phyloP scores from a whole-genome alignment of 306 rosid genomes.

The Ammopiptanthus mongolicus region DNA sequence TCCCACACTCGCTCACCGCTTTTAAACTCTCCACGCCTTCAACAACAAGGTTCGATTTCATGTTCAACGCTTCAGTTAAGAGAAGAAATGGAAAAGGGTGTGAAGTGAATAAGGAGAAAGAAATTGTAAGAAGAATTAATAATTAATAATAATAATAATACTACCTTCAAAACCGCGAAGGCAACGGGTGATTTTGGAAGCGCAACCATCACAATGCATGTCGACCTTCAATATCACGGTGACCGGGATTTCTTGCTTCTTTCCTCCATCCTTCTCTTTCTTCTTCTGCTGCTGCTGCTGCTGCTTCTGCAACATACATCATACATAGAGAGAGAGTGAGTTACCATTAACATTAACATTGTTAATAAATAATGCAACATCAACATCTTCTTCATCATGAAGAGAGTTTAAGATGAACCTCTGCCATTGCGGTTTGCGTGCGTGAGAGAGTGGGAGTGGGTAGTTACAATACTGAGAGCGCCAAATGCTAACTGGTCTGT shows the following conservation, averaged over 20 bases:
- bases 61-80: slow-evolving; percentile 16
- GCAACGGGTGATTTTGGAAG: slow-evolving; percentile 40
- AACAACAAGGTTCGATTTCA: slow-evolving; percentile 24
- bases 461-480: too few relatives aligned
- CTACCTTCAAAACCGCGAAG: slow-evolving; percentile 37
- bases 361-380: neutral
- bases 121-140: too few relatives aligned
- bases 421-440: too few relatives aligned
- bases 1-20: slow-evolving; percentile 34
- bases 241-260: slow-evolving; percentile 27
- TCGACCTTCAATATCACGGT: slow-evolving; percentile 49
- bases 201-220: slow-evolving; percentile 75
- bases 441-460: too few relatives aligned
- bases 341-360: too few relatives aligned
- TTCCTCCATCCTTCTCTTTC: neutral
- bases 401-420: too few relatives aligned
- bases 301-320: slow-evolving; percentile 10
- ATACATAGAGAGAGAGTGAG: neutral
- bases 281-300: neutral
- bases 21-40: slow-evolving; percentile 49
- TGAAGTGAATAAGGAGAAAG: neutral
- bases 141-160: too few relatives aligned
- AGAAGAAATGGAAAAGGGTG: neutral
- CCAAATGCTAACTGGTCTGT: too few relatives aligned
- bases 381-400: too few relatives aligned